Percentiles rank a stretch among this genome's conserved stretches.
Conservation (phyloP, 2,329 filamentous ascomycete species). For the Aspergillus luchuensis region DNA sequence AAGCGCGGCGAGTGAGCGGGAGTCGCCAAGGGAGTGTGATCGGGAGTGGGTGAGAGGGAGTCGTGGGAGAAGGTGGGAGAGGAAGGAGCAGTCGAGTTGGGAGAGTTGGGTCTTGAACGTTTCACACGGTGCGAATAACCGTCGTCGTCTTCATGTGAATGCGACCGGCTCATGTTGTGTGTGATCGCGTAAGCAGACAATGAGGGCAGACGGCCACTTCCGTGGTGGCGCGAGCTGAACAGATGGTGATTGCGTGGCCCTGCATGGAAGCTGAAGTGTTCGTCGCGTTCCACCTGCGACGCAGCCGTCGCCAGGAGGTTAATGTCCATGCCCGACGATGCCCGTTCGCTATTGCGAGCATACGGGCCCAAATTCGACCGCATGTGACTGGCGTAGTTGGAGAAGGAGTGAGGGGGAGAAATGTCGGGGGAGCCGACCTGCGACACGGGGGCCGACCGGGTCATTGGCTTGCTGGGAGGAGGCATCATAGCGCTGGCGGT, state of each 20-base stretch:
- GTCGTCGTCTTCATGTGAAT: constrained; percentile 76
- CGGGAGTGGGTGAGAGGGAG: constrained; percentile 90
- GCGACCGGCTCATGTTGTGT: constrained; percentile 87
- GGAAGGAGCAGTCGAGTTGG: constrained; percentile 91
- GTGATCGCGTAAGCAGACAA: constrained; percentile 73
- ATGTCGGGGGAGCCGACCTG: constrained; percentile 91
- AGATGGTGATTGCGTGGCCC: constrained; percentile 51
- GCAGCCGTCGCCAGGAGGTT: constrained; percentile 70
- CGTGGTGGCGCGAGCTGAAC: constrained; percentile 48
- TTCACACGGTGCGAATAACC: constrained; percentile 76
- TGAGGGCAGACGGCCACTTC: constrained; percentile 66
- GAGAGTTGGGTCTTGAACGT: constrained; percentile 88
- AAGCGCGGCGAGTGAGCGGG: constrained; percentile 93
- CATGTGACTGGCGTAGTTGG: constrained; percentile 60
- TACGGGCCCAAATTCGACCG: constrained; percentile 62
- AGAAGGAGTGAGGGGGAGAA: constrained; percentile 87
- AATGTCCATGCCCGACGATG: constrained; percentile 60
- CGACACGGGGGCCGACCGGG: constrained; percentile 84
- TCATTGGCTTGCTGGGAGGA: constrained; percentile 74
- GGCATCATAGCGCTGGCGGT: constrained; percentile 70
- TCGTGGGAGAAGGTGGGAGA: constrained; percentile 97
- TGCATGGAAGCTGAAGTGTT: constrained; percentile 48
- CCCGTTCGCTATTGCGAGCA: constrained; percentile 49
- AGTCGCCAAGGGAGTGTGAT: constrained; percentile 97
- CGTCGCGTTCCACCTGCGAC: constrained; percentile 66